Conservation (phyloP, 1,139 yeast genomes). For the Pichia sp. region DNA sequence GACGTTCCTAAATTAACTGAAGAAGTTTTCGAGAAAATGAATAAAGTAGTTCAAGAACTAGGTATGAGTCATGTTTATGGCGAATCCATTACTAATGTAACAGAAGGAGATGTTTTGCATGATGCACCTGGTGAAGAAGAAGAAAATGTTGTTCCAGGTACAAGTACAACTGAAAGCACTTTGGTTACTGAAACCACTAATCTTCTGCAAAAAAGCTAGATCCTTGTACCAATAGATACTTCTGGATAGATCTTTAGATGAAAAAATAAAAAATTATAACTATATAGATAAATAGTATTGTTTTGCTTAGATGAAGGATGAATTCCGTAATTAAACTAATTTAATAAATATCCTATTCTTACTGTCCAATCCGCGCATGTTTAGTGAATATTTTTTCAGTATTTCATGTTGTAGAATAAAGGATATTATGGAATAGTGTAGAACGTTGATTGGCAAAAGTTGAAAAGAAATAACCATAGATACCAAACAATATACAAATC, state of each 20-base stretch:
- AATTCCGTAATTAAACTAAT: too few relatives aligned
- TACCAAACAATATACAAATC: not conserved
- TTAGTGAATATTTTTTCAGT: too few relatives aligned
- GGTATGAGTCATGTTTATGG: conserved; percentile 38
- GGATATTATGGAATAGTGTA: too few relatives aligned
- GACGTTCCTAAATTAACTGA: conserved; percentile 49
- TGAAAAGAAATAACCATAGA: too few relatives aligned
- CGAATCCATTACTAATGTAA: conserved; percentile 5
- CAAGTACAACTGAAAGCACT: not conserved
- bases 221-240: not conserved
- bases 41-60: conserved; percentile 31
- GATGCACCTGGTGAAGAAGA: conserved; percentile 6
- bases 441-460: too few relatives aligned
- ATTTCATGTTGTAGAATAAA: too few relatives aligned
- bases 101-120: not conserved
- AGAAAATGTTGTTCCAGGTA: conserved; percentile 1
- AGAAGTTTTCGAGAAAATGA: conserved; percentile 35
- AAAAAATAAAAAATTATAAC: too few relatives aligned
- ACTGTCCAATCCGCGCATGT: too few relatives aligned
- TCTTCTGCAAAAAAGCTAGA: conserved; percentile 10
- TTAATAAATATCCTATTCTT: too few relatives aligned
- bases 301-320: too few relatives aligned
- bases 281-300: too few relatives aligned
- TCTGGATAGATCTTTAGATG: too few relatives aligned
- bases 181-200: conserved; percentile 17